Evolutionary conservation across 2,329 filamentous ascomycete genomes (phyloP), one percentile per base, ranked within the genome.

Genomic region (Diaporthe batatas): DNA sequence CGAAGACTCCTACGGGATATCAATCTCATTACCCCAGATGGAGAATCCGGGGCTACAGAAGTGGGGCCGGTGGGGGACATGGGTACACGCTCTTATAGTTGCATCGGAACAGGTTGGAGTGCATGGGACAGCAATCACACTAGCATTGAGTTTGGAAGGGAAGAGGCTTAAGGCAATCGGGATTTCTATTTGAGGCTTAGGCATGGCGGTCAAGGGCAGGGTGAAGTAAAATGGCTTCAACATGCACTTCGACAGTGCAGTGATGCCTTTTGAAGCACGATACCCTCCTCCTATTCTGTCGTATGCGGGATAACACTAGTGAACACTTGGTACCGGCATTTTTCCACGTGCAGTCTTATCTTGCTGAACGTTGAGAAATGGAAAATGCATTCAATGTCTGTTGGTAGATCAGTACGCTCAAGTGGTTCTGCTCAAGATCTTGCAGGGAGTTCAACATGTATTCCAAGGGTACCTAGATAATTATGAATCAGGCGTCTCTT

Each of bases 1-100:
- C 18, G 59, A 62, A 62, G 42, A 44, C 21, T 51, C 29, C 59
- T 49, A 32, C 29, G 51, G 62, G 62, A 51, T 51, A 36, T 65
- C 62, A 51, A 51, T 51, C 44, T 65, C 51, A 51, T 65, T 65
- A 65, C 62, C 62, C 62, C 62, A 49, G 62, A 65, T 39, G 44
- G 18, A 32, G 44, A 65, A 65, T 65, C 44, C 21, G 62, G 62
- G 44, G 62, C 62, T 44, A 29, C 29, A 65, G 44, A 25, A 21
- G 62, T 65, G 62, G 62, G 44, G 62, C 62, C 62, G 62, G 62
- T 65, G 62, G 44, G 62, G 62, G 62, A 51, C 62, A 51, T 12
- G 62, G 62, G 59, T 49, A 25, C 59, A 29, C 42, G 18, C 25
- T 65, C 44, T 34, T 65, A n/a, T 65, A 65, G 59, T 34, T 14